Evolutionary conservation across 2,329 filamentous ascomycete genomes (phyloP), one percentile per base, ranked within the genome.

Genomic region (Epichloe coenophiala): DNA sequence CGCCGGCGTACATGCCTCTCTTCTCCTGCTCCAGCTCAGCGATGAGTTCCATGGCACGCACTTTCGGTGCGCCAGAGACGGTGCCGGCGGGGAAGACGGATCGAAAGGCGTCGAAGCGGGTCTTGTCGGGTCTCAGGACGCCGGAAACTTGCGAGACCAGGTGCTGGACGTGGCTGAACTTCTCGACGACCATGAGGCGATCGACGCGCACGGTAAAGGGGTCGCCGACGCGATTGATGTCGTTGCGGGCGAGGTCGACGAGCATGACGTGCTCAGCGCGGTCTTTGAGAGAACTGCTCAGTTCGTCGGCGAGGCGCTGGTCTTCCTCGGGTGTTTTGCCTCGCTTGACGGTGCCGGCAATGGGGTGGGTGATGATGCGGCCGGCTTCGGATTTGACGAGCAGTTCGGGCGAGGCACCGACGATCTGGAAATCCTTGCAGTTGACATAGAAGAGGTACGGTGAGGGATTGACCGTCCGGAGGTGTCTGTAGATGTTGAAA

Each of bases 1-100:
- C 93, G 31, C 93, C 93, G 8, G 93, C 93, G 63, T 98, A 98
- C 39, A 97, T 81, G 40, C 93, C 91, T 50, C 93, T 78, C 75
- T 96, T 96, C 76, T 98, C 93, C 56, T 78, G 74, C 70, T 98
- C 93, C 45, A 97, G 72, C 71, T 97, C 91, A 45, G 87, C 89
- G 60, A 98, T 98, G 54, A 98, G 74, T 70, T 96, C 87, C 93
- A 98, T 98, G 3, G 93, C 93, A 55, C 84, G 81, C 50, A 98
- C 89, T 71, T 98, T 98, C 52, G 93, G 93, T 4, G 93, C 91
- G 4, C 93, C 93, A 17, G 86, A 93, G 33, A 97, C 91, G 0
- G 93, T 98, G 51, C 93, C 93, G 4, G 93, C 93, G 0, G 93
- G 93, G 72, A 98, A 98, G 60, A 98, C 96, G 57, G 86, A 90